A percentile compares a stretch with the other conserved stretches of the same genome.
Evolutionary conservation across 139 green algal species (phyloP).

Genomic region (Chlamydomonas sphaeroides): DNA sequence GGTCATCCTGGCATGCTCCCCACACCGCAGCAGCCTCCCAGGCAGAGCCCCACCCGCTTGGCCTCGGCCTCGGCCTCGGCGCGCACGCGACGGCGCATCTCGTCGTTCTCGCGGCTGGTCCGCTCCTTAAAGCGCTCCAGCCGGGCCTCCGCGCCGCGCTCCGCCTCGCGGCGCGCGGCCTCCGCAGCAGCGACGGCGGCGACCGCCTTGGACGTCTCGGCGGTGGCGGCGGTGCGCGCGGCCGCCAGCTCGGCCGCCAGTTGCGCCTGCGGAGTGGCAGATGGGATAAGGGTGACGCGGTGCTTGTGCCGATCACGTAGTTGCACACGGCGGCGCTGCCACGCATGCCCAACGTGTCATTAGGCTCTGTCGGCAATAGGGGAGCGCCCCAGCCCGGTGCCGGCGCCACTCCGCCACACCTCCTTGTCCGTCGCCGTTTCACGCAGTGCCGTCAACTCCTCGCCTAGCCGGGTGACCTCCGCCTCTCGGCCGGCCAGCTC

Average conservation of each 20-base stretch:
- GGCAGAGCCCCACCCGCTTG: constrained; percentile 15
- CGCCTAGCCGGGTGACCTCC: neutral
- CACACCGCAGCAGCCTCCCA: too few relatives aligned
- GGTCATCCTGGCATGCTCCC: too few relatives aligned
- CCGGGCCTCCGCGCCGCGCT: neutral
- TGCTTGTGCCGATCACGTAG: too few relatives aligned
- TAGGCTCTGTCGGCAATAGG: too few relatives aligned
- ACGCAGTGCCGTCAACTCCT: neutral
- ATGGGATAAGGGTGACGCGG: too few relatives aligned
- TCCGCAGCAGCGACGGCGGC: neutral
- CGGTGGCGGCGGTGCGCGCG: neutral
- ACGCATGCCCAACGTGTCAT: too few relatives aligned
- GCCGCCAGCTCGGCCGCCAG: neutral
- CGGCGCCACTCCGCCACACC: too few relatives aligned
- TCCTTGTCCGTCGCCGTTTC: neutral
- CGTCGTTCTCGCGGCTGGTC: constrained; percentile 23
- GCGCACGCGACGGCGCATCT: constrained; percentile 12
- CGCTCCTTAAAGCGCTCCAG: constrained; percentile 29
- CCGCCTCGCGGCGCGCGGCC: neutral
- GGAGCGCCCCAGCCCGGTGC: too few relatives aligned
- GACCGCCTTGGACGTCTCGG: neutral
- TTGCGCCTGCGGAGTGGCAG: constrained; percentile 21
- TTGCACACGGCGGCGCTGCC: too few relatives aligned
- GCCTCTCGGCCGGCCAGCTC: neutral
- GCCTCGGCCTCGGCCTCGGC: constrained; percentile 19